Conservation (phyloP, 1,284 basidiomycete species). For the Melanopsichium pennsylvanicum region DNA sequence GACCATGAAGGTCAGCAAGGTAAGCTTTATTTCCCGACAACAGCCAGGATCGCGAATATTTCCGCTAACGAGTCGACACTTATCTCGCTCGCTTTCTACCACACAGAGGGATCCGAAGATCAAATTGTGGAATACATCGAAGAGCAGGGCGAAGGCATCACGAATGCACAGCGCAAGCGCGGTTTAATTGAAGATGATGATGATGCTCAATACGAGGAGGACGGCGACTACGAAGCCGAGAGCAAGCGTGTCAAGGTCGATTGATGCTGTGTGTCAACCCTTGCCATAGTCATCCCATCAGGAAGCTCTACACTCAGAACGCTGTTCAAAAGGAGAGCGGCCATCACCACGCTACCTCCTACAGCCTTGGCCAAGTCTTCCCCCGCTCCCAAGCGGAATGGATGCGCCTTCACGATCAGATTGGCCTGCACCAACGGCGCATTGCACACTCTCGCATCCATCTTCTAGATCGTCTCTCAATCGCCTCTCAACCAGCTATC, state of each 20-base stretch:
- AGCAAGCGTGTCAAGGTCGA: conserved; percentile 42
- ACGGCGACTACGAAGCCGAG: conserved; percentile 27
- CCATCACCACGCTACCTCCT: too few species aligned
- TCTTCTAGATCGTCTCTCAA: too few species aligned
- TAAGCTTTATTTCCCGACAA: background rate
- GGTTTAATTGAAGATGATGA: conserved; percentile 24
- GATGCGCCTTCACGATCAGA: too few species aligned
- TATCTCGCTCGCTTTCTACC: background rate
- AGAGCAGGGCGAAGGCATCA: conserved; percentile 10
- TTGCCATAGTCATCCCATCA: background rate
- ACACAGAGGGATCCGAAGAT: conserved; percentile 32
- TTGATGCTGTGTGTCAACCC: conserved; percentile 5
- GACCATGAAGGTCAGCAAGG: conserved; percentile 22
- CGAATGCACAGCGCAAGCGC: conserved; percentile 24
- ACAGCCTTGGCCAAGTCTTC: too few species aligned
- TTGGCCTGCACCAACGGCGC: too few species aligned
- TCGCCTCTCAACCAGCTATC: too few species aligned
- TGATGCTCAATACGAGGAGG: conserved; percentile 23
- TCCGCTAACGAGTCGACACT: background rate
- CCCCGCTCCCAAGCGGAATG: too few species aligned
- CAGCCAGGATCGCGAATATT: background rate
- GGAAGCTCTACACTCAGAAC: too few species aligned
- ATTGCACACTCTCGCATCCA: too few species aligned
- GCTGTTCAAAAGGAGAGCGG: too few species aligned
- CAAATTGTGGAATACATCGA: conserved; percentile 47